phyloP scores from a whole-genome alignment of 495 filamentous ascomycete species.

The Lophium mytilinum region DNA sequence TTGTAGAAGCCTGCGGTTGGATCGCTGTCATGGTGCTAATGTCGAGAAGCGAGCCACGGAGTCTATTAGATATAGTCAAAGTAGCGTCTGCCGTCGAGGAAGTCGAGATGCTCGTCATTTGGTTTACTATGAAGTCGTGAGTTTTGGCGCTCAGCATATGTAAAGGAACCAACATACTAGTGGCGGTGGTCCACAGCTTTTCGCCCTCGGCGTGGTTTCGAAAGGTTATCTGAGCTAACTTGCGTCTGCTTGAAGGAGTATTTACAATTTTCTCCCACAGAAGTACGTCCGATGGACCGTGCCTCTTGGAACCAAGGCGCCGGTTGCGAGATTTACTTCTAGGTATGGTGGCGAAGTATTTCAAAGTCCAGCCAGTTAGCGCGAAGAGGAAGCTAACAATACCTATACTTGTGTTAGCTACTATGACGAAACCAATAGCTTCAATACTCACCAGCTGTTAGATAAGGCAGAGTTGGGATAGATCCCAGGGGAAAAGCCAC shows the following conservation, averaged over 20 bases:
- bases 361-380: constrained; percentile 15
- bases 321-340: constrained; percentile 5
- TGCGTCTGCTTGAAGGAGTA: not conserved
- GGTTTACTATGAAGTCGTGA: not conserved
- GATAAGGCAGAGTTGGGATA: not conserved
- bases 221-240: constrained; percentile 3
- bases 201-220: constrained; percentile 3
- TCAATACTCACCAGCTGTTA: constrained; percentile 1
- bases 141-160: not conserved
- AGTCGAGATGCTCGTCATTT: not conserved
- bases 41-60: constrained; percentile 5
- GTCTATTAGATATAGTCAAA: constrained; percentile 4
- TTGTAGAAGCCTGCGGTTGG: not conserved
- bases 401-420: not conserved
- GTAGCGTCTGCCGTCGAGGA: constrained; percentile 3
- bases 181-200: not conserved
- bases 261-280: constrained; percentile 12
- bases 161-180: not conserved
- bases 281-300: constrained; percentile 9
- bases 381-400: constrained; percentile 6
- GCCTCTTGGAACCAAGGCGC: constrained; percentile 1
- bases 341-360: constrained; percentile 2
- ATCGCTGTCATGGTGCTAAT: constrained; percentile 12
- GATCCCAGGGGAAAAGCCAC: constrained; percentile 8
- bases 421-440: not conserved